These are phyloP conservation scores for Balansia obtecta DNA, from an alignment of 2,329 filamentous ascomycete genomes.

Conservation along the genomic window DNA sequence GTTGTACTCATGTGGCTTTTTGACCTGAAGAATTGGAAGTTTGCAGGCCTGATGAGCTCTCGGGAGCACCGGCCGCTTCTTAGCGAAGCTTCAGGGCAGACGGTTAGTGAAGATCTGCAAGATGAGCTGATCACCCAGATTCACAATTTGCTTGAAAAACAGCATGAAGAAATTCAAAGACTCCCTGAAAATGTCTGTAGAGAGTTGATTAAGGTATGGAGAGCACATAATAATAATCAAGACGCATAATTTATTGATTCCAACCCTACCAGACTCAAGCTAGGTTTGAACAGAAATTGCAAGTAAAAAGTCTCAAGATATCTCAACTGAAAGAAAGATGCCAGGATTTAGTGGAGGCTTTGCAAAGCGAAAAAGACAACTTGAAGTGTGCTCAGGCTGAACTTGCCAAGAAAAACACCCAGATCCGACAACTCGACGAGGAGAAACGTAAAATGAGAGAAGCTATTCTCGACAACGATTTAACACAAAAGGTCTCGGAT, in stretches of 20 bases:
- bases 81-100: no score
- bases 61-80: no score
- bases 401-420: no score
- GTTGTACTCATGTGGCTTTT: no score
- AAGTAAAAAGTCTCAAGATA: neutral
- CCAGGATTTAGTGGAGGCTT: fast-evolving
- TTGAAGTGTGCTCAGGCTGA: no score
- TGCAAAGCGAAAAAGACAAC: no score
- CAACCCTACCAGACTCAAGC: neutral
- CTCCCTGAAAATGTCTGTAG: neutral
- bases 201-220: neutral
- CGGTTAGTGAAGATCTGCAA: no score
- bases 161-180: neutral
- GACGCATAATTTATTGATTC: neutral
- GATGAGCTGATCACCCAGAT: neutral
- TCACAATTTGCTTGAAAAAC: no score
- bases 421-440: neutral
- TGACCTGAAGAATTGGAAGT: no score
- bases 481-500: neutral
- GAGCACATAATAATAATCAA: no score
- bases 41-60: no score
- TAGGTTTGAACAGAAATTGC: neutral
- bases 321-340: neutral
- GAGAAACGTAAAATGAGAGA: neutral
- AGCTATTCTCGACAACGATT: neutral